Base-by-base conservation (phyloP, 2,329 filamentous ascomycete genomes). In the Blastomyces gilchristii region DNA sequence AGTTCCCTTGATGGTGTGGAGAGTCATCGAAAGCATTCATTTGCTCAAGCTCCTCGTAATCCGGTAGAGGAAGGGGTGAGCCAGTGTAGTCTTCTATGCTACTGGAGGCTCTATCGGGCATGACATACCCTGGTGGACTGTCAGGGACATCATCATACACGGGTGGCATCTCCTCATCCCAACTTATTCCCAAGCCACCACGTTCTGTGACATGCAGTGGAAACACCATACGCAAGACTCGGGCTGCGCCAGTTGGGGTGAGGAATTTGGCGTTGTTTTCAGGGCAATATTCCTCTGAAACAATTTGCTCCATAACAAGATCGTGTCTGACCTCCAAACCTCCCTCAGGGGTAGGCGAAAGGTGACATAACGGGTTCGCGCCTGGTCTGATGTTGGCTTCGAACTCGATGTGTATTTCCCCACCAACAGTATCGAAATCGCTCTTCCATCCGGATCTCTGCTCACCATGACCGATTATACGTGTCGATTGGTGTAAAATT, bases 161-260 rank as follows among this genome's bases (percentile, higher is more conserved):
- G 0, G 93, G 93, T 14, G 93, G 93, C 71, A 90, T 87, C 79
- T 99, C 93, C 76, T 97, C 93, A 69, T 97, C 93, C 93, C 94
- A 99, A 69, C 89, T 90, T 70, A 99, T 92, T 60, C 93, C 92
- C 73, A 96, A 83, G 22, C 93, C 93, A 25, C 85, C 84, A 64
- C 90, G 85, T 77, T 96, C 89, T 3, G 92, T 97, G 62, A 97
- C 82, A 63, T 86, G 80, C 61, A 94, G 82, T 69, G 84, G 85
- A 79, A 97, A 97, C 74, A 96, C 90, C 83, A 96, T 97, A 67
- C 93, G 85, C 65, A 99, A 81, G 61, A 97, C 93, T 67, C 93
- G 85, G 0, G 93, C 94, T 2, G 91, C 89, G 65, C 93, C 93
- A 0, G 93, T 97, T 59, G 92, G 91, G 0, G 90, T 92, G 58